Evolutionary conservation across 1,284 basidiomycete species (phyloP).

Genomic region (Fistulinella cinereoalba): DNA sequence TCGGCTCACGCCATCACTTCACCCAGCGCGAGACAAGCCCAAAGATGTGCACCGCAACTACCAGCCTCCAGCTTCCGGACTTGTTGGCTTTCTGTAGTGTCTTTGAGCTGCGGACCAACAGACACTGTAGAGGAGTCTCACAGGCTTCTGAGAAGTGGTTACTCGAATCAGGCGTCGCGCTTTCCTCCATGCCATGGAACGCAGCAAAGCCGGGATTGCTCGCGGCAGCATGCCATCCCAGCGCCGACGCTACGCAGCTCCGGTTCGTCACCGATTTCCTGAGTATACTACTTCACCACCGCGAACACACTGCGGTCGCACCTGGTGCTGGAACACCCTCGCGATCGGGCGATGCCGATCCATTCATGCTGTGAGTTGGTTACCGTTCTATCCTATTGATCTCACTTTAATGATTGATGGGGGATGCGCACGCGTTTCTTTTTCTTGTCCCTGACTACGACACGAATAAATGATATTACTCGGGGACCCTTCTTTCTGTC

Average conservation of each 20-base stretch:
- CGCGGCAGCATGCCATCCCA: slow-evolving; percentile 55
- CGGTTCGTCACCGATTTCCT: slow-evolving; percentile 50
- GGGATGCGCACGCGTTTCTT: no score
- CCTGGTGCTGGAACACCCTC: not conserved
- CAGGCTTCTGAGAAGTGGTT: slow-evolving; percentile 49
- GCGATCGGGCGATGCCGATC: slow-evolving; percentile 4
- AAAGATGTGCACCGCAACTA: not conserved
- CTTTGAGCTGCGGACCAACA: slow-evolving; percentile 54
- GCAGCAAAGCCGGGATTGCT: slow-evolving; percentile 50
- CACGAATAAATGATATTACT: no score
- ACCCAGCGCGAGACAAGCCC: not conserved
- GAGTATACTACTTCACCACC: slow-evolving; percentile 40
- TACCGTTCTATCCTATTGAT: slow-evolving; percentile 2
- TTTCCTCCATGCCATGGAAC: slow-evolving; percentile 28
- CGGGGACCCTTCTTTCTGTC: no score
- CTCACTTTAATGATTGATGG: slow-evolving; percentile 6
- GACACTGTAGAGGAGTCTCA: slow-evolving; percentile 45
- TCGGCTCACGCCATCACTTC: not conserved
- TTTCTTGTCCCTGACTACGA: no score
- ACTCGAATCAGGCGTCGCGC: slow-evolving; percentile 21
- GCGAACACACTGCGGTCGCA: slow-evolving; percentile 10
- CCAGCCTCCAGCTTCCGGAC: slow-evolving; percentile 60
- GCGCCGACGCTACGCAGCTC: slow-evolving; percentile 54
- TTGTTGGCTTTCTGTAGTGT: slow-evolving; percentile 42
- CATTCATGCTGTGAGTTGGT: slow-evolving; percentile 24